Percentiles rank a stretch among this genome's conserved stretches.
Conservation (phyloP, 192 early-diverging fungal species). For the Entophlyctis luteolus region DNA sequence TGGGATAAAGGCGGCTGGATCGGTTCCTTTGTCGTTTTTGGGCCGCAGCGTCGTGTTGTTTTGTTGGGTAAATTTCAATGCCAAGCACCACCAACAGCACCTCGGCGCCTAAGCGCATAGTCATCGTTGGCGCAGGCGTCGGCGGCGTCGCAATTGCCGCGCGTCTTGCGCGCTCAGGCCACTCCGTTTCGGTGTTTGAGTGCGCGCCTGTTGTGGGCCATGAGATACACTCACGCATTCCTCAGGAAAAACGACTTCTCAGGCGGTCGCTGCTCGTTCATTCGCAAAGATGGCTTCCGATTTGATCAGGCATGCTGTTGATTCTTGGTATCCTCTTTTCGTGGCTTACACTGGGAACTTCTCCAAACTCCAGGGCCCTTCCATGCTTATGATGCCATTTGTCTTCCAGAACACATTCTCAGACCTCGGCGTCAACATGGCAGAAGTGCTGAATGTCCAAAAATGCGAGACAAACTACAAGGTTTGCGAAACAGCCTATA, state of each 20-base stretch:
- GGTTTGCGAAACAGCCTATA: not conserved
- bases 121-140: slow-evolving; percentile 54
- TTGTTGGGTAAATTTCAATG: not conserved
- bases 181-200: slow-evolving; percentile 5
- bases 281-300: slow-evolving; percentile 47
- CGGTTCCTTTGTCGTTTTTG: no score
- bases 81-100: not conserved
- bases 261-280: slow-evolving; percentile 53
- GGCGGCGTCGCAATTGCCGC: slow-evolving; percentile 55
- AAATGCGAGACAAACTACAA: slow-evolving; percentile 51
- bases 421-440: slow-evolving; percentile 45
- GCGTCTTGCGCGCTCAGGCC: slow-evolving; percentile 33
- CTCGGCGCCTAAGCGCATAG: slow-evolving; percentile 18
- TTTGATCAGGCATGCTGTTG: slow-evolving; percentile 44
- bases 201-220: not conserved
- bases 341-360: not conserved
- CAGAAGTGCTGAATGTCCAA: slow-evolving; percentile 44
- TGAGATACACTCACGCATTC: slow-evolving; percentile 12
- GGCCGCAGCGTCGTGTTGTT: not conserved
- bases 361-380: slow-evolving; percentile 36
- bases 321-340: not conserved
- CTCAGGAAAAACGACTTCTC: slow-evolving; percentile 50
- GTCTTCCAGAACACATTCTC: slow-evolving; percentile 46
- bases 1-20: no score
- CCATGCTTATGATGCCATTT: slow-evolving; percentile 54